A percentile compares a stretch with the other conserved stretches of the same genome.
phyloP scores from a whole-genome alignment of 371 early-diverging fungal species.

The Mucor racemosus region DNA sequence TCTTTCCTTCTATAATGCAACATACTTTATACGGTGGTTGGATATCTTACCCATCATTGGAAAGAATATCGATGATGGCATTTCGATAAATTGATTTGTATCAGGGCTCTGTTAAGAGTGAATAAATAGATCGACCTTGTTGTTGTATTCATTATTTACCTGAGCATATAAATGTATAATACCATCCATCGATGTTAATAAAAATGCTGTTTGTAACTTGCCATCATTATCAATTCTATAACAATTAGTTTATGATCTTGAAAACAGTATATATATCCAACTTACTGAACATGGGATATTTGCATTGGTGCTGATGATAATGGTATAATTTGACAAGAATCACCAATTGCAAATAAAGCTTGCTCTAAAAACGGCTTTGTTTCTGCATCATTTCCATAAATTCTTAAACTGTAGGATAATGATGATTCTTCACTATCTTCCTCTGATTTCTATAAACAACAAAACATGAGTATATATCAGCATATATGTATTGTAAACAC shows the following conservation, averaged over 20 bases:
- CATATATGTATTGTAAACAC: not conserved
- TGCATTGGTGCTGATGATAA: slow-evolving; percentile 54
- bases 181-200: slow-evolving; percentile 51
- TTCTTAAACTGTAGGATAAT: slow-evolving; percentile 34
- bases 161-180: slow-evolving; percentile 46
- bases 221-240: slow-evolving; percentile 29
- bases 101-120: slow-evolving; percentile 9
- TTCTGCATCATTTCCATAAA: slow-evolving; percentile 33
- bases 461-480: not conserved
- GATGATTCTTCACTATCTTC: slow-evolving; percentile 26
- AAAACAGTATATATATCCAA: not conserved
- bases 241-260: not conserved
- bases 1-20: no score
- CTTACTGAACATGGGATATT: slow-evolving; percentile 48
- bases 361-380: slow-evolving; percentile 46
- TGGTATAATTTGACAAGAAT: slow-evolving; percentile 43
- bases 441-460: slow-evolving; percentile 29
- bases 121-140: not conserved
- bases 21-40: slow-evolving; percentile 41
- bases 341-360: slow-evolving; percentile 36
- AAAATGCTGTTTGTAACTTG: slow-evolving; percentile 32
- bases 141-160: slow-evolving; percentile 12
- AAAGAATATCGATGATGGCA: slow-evolving; percentile 36
- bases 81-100: slow-evolving; percentile 30
- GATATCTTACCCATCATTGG: slow-evolving; percentile 48